Evolutionary conservation across 352 stramenopile genomes (phyloP).

Genomic region (Phytophthora cactorum): DNA sequence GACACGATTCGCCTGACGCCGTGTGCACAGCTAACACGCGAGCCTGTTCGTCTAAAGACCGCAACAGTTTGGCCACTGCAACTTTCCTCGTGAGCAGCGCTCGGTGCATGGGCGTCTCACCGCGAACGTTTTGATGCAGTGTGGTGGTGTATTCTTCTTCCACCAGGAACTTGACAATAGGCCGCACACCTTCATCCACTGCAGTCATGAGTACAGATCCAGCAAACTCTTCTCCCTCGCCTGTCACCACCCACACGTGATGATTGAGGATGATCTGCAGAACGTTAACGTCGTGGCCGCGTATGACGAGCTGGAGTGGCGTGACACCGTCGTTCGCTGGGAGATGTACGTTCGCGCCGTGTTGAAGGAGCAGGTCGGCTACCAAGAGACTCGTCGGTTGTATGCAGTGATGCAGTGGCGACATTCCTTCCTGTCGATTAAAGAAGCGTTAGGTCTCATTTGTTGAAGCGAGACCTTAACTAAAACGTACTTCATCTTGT

Average conservation of each 20-base stretch:
- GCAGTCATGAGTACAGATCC: constrained; percentile 16
- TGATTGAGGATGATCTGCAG: constrained; percentile 37
- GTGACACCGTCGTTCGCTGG: constrained; percentile 12
- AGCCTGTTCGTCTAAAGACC: constrained; percentile 10
- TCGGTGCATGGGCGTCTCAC: constrained; percentile 28
- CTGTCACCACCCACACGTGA: constrained; percentile 22
- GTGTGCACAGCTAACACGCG: neutral
- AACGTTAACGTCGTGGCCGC: constrained; percentile 12
- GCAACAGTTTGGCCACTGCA: constrained; percentile 9
- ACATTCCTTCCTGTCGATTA: constrained; percentile 18
- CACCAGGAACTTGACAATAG: constrained; percentile 22
- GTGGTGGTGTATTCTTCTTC: constrained; percentile 19
- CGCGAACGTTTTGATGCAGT: constrained; percentile 2
- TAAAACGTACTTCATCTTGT: constrained; percentile 11
- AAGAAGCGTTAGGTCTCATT: neutral
- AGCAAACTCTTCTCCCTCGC: constrained; percentile 21
- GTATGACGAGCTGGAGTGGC: constrained; percentile 13
- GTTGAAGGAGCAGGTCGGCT: constrained; percentile 19
- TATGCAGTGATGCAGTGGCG: constrained; percentile 24
- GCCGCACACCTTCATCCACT: constrained; percentile 11
- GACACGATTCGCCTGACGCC: constrained; percentile 7
- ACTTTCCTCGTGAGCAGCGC: constrained; percentile 3
- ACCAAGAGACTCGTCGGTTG: constrained; percentile 24
- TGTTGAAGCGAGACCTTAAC: neutral
- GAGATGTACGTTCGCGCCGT: constrained; percentile 17